A percentile compares a stretch with the other conserved stretches of the same genome.
Evolutionary conservation across 495 filamentous ascomycete genomes (phyloP).

Genomic region (Extremus antarcticus): DNA sequence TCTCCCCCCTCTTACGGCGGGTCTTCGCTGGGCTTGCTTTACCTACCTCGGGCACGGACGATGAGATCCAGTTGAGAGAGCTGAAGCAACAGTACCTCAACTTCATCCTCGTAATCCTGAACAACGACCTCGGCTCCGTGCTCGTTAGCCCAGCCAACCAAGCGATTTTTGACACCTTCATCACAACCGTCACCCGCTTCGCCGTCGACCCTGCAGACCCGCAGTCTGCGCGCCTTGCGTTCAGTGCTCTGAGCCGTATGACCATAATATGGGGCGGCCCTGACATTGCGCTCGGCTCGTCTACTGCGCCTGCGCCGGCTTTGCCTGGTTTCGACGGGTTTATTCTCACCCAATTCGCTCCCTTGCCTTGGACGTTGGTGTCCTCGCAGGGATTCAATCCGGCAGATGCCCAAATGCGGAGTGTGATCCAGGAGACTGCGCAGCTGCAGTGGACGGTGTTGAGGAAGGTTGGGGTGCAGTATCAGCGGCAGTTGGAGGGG

Average conservation of each 20-base stretch:
- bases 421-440: slow-evolving; percentile 76
- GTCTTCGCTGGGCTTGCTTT: slow-evolving; percentile 77
- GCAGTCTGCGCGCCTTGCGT: slow-evolving; percentile 72
- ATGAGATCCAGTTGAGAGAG: slow-evolving; percentile 86
- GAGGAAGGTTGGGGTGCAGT: slow-evolving; percentile 63
- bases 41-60: slow-evolving; percentile 82
- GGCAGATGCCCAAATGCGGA: slow-evolving; percentile 72
- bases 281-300: slow-evolving; percentile 47
- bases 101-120: slow-evolving; percentile 75
- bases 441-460: slow-evolving; percentile 77
- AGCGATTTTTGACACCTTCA: slow-evolving; percentile 70
- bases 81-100: slow-evolving; percentile 85
- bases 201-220: slow-evolving; percentile 66
- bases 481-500: slow-evolving; percentile 45
- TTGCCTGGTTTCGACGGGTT: slow-evolving; percentile 90
- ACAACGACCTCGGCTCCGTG: slow-evolving; percentile 78
- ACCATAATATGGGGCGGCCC: slow-evolving; percentile 73
- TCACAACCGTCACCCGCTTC: slow-evolving; percentile 72
- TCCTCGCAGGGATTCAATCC: slow-evolving; percentile 64
- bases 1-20: slow-evolving; percentile 79
- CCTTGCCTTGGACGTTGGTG: slow-evolving; percentile 77
- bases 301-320: slow-evolving; percentile 26
- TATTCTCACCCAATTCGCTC: slow-evolving; percentile 78
- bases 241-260: slow-evolving; percentile 71
- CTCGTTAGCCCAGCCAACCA: slow-evolving; percentile 87